These are phyloP conservation scores for Vigna mungo DNA, from an alignment of 306 rosid species.

Conservation along the genomic window DNA sequence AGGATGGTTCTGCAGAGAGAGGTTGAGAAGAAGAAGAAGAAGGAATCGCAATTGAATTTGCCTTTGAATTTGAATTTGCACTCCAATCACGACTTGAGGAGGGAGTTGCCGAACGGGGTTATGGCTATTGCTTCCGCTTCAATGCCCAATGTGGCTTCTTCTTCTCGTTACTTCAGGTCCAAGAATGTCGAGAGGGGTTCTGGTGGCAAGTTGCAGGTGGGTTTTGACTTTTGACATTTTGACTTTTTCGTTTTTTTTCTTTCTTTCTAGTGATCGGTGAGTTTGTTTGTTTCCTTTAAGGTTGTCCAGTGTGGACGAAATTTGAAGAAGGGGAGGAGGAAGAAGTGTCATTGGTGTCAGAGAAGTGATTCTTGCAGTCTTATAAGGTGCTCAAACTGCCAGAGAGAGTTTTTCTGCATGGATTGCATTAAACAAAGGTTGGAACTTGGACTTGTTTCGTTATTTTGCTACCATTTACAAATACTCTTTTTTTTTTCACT, in stretches of 20 bases:
- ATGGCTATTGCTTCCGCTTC: conserved; percentile 83
- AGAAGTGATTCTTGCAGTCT: conserved; percentile 71
- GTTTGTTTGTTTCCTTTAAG: conserved; percentile 43
- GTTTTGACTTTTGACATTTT: conserved; percentile 31
- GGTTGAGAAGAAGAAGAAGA: conserved; percentile 65
- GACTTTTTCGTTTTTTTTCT: not conserved
- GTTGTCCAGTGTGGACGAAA: conserved; percentile 56
- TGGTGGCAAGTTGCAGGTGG: conserved; percentile 69
- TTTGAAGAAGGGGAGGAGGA: conserved; percentile 67
- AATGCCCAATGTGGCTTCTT: conserved; percentile 67
- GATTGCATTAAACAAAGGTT: conserved; percentile 91
- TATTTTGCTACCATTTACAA: not conserved
- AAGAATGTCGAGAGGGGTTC: conserved; percentile 81
- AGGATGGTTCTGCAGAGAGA: conserved; percentile 87
- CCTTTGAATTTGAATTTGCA: conserved; percentile 4
- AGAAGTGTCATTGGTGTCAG: conserved; percentile 90
- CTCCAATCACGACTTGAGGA: conserved; percentile 58
- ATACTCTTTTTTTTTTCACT: not conserved
- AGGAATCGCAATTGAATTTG: conserved; percentile 44
- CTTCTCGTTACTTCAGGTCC: conserved; percentile 79
- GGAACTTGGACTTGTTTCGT: conserved; percentile 31
- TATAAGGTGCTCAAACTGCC: conserved; percentile 80
- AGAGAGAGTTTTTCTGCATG: conserved; percentile 79
- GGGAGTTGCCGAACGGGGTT: conserved; percentile 86
- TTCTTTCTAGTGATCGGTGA: conserved; percentile 23